A percentile compares a stretch with the other conserved stretches of the same genome.
Conservation (phyloP, 1,284 basidiomycete genomes). For the Ganoderma meredithae region DNA sequence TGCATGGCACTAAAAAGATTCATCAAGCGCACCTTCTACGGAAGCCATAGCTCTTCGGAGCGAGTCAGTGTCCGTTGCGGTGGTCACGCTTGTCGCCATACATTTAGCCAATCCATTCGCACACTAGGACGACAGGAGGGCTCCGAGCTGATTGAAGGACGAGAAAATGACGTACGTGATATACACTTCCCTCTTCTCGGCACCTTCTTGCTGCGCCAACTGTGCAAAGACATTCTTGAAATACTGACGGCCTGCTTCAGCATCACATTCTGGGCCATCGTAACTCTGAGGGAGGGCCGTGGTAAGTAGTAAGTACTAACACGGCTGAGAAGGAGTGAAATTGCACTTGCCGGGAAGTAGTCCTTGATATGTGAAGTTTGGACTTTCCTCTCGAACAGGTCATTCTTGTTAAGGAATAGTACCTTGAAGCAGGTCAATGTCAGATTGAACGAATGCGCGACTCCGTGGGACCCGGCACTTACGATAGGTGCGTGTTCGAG, state of each 20-base stretch:
- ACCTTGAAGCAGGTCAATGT: too few species aligned
- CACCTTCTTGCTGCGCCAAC: constrained; percentile 81
- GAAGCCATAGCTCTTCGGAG: too few species aligned
- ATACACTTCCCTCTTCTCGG: constrained; percentile 91
- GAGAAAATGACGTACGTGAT: constrained; percentile 70
- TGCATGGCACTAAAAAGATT: too few species aligned
- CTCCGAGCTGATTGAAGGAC: not conserved
- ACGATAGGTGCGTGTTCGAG: constrained; percentile 92
- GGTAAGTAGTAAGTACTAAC: constrained; percentile 10
- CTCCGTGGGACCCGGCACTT: constrained; percentile 37
- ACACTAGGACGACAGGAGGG: too few species aligned
- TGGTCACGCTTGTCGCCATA: constrained; percentile 76
- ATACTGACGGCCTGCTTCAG: constrained; percentile 83
- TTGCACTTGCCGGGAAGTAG: constrained; percentile 78
- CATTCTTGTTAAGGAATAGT: constrained; percentile 90
- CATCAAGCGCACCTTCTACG: constrained; percentile 71
- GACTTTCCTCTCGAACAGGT: constrained; percentile 89
- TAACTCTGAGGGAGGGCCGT: constrained; percentile 67
- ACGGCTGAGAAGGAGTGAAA: constrained; percentile 4
- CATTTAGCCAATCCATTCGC: too few species aligned
- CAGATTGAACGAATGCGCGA: constrained; percentile 10
- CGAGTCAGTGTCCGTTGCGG: too few species aligned
- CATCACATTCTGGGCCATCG: constrained; percentile 75
- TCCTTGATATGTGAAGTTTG: constrained; percentile 81
- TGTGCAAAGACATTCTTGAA: constrained; percentile 88